Percentiles rank a stretch among this genome's conserved stretches.
These are phyloP conservation scores for Penicillium coffeae DNA, from an alignment of 495 filamentous ascomycete species.

Conservation along the genomic window DNA sequence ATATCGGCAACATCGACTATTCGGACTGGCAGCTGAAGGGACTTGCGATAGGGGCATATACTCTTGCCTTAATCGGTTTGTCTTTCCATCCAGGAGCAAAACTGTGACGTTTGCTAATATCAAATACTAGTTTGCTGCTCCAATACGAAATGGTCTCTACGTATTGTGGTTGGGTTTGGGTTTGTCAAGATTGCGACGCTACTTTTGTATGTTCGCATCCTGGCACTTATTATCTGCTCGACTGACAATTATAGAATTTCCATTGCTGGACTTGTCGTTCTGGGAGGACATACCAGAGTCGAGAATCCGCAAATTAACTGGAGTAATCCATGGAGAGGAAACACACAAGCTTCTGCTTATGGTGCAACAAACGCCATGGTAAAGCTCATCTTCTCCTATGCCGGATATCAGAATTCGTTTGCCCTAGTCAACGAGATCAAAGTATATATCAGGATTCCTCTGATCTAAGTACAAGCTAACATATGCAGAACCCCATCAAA, in stretches of 20 bases:
- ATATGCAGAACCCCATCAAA: conserved; percentile 52
- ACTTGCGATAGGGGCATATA: conserved; percentile 58
- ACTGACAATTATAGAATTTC: conserved; percentile 34
- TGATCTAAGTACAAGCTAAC: not conserved
- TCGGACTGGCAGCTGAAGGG: conserved; percentile 60
- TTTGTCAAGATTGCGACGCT: conserved; percentile 53
- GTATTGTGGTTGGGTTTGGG: conserved; percentile 53
- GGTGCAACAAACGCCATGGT: conserved; percentile 57
- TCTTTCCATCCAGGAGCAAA: not conserved
- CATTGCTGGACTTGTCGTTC: conserved; percentile 57
- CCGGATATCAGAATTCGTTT: conserved; percentile 60
- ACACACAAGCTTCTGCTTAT: conserved; percentile 45
- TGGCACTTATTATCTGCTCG: not conserved
- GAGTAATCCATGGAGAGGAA: conserved; percentile 52
- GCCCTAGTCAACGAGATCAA: conserved; percentile 64
- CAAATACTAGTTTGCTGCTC: conserved; percentile 40
- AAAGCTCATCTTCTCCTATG: conserved; percentile 61
- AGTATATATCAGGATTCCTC: conserved; percentile 16
- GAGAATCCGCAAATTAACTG: conserved; percentile 56
- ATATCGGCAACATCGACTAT: conserved; percentile 40
- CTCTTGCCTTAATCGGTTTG: conserved; percentile 45
- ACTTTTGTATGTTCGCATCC: conserved; percentile 39
- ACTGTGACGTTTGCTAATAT: not conserved
- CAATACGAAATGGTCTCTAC: conserved; percentile 52
- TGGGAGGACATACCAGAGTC: conserved; percentile 55